Conservation (phyloP, 225 moss, liverwort and hornwort species). For the Climacium dendroides region DNA sequence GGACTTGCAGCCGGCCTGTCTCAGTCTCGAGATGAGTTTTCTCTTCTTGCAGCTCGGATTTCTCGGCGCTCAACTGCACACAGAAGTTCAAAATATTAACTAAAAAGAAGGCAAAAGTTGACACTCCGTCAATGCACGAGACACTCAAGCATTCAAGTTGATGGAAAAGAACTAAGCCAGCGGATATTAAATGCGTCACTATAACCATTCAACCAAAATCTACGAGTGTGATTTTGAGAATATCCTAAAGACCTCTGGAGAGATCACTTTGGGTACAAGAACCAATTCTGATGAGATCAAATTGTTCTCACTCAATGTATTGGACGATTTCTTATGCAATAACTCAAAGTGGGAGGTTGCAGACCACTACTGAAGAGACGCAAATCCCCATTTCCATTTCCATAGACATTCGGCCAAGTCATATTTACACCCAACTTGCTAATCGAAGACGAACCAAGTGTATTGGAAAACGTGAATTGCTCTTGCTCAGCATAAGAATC, state of each 20-base stretch:
- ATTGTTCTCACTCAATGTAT: not conserved
- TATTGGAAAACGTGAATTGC: not conserved
- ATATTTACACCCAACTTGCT: not conserved
- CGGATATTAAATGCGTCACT: not conserved
- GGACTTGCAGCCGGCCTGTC: slow-evolving; percentile 56
- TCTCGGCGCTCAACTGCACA: slow-evolving; percentile 69
- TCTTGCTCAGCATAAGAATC: not conserved
- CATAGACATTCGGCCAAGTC: not conserved
- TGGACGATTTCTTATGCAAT: not conserved
- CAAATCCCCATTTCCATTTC: not conserved
- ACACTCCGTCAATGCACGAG: not conserved
- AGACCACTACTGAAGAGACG: not conserved
- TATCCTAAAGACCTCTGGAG: not conserved
- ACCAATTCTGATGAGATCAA: not conserved
- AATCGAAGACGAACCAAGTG: not conserved
- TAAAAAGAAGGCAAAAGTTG: not conserved
- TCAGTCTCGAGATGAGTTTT: slow-evolving; percentile 51
- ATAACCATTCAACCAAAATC: not conserved
- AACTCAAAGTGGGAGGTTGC: not conserved
- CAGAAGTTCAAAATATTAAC: not conserved
- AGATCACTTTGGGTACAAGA: not conserved
- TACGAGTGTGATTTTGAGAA: not conserved
- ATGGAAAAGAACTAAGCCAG: not conserved
- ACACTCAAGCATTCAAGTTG: not conserved
- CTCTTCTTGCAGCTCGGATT: slow-evolving; percentile 83